phyloP scores from a whole-genome alignment of 805 yeast species.

The Helenozyma rhizophorensis region DNA sequence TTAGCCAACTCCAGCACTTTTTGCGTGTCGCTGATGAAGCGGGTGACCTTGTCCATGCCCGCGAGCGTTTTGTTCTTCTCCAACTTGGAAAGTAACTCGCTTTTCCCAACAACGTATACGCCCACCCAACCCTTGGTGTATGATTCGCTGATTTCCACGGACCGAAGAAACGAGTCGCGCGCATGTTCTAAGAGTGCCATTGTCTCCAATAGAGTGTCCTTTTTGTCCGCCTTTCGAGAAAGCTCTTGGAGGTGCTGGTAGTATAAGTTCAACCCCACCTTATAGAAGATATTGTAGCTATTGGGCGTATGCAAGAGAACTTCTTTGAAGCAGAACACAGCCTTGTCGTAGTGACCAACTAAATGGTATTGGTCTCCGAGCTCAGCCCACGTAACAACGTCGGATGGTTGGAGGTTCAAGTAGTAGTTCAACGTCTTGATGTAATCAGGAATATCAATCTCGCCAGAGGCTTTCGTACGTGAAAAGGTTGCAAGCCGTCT shows the following conservation, averaged over 20 bases:
- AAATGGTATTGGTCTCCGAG: slow-evolving; percentile 59
- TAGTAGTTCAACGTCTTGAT: slow-evolving; percentile 51
- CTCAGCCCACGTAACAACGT: slow-evolving; percentile 75
- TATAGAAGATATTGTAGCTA: slow-evolving; percentile 62
- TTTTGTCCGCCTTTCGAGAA: slow-evolving; percentile 18
- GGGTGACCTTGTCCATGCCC: slow-evolving; percentile 17
- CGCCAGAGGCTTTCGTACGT: slow-evolving; percentile 15
- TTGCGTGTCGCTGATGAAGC: slow-evolving; percentile 19
- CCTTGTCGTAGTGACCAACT: slow-evolving; percentile 61
- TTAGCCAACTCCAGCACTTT: slow-evolving; percentile 19
- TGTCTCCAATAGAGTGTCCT: slow-evolving; percentile 27
- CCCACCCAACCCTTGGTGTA: slow-evolving; percentile 77
- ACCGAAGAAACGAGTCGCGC: slow-evolving; percentile 53
- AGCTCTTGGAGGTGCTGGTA: slow-evolving; percentile 23
- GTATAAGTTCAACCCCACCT: slow-evolving; percentile 47
- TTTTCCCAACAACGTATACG: slow-evolving; percentile 33
- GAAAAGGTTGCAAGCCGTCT: slow-evolving; percentile 35
- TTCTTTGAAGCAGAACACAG: slow-evolving; percentile 67
- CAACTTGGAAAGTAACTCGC: slow-evolving; percentile 15
- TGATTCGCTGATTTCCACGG: slow-evolving; percentile 72
- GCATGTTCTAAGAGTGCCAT: slow-evolving; percentile 23
- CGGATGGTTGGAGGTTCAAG: slow-evolving; percentile 66
- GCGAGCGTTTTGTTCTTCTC: slow-evolving; percentile 10
- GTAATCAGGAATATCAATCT: slow-evolving; percentile 33
- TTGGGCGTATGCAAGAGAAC: slow-evolving; percentile 62